phyloP scores from a whole-genome alignment of 2,329 filamentous ascomycete species.

The Dryadomyces sulphureus region DNA sequence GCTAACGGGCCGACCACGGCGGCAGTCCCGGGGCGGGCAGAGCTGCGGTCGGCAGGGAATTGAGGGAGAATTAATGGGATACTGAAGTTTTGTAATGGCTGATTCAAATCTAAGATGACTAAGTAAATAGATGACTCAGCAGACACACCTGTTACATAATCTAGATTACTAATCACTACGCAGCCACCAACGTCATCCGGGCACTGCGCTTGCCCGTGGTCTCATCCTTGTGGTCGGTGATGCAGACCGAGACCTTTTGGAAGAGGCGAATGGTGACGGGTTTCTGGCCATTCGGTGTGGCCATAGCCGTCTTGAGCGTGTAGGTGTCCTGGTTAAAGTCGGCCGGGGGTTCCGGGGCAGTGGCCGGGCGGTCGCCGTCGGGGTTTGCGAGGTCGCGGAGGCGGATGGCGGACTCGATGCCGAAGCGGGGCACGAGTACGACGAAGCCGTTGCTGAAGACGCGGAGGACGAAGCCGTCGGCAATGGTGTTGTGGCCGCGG shows the following conservation, averaged over 20 bases:
- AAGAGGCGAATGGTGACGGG: constrained; percentile 63
- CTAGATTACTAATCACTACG: no score
- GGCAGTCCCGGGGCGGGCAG: no score
- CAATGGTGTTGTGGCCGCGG: constrained; percentile 52
- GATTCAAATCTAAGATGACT: no score
- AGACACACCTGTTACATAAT: no score
- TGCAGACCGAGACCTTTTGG: constrained; percentile 76
- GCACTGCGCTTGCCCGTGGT: constrained; percentile 90
- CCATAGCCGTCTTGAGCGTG: constrained; percentile 40
- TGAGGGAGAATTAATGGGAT: no score
- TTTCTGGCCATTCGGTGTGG: constrained; percentile 6
- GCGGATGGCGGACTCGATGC: constrained; percentile 83
- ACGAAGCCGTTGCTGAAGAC: constrained; percentile 97
- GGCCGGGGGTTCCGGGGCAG: constrained; percentile 55
- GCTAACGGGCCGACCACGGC: no score
- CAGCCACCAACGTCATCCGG: constrained; percentile 50
- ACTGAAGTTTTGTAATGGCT: no score
- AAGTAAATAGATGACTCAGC: no score
- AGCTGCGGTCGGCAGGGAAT: no score
- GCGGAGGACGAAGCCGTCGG: constrained; percentile 85
- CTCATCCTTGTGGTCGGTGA: constrained; percentile 88
- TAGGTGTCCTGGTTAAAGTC: constrained; percentile 81
- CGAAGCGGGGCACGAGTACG: constrained; percentile 88
- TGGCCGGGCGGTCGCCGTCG: constrained; percentile 20
- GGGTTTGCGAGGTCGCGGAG: constrained; percentile 57